Evolutionary conservation across 2,329 filamentous ascomycete species (phyloP).

Genomic region (Exophiala dermatitidis): DNA sequence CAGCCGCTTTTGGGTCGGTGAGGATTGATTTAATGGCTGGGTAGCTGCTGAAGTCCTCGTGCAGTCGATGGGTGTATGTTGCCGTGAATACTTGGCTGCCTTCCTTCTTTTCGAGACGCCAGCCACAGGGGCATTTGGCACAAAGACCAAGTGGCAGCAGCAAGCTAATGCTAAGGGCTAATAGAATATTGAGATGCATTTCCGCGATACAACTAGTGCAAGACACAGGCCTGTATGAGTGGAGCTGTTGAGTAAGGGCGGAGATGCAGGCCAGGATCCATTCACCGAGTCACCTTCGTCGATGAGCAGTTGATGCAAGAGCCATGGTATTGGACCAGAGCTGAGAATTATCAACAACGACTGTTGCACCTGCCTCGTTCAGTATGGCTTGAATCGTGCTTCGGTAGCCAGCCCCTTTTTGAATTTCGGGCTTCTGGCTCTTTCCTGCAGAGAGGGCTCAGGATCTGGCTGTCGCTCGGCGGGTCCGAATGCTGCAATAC

Average conservation of each 20-base stretch:
- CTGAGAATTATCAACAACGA: not conserved
- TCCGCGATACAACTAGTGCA: not conserved
- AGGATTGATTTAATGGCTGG: conserved; percentile 21
- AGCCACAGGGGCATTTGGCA: conserved; percentile 20
- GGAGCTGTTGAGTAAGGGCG: too few species aligned
- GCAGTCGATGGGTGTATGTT: conserved; percentile 28
- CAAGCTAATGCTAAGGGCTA: conserved; percentile 1
- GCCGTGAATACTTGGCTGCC: conserved; percentile 26
- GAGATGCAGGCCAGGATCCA: too few species aligned
- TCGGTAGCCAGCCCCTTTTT: conserved; percentile 14
- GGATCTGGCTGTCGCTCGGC: not conserved
- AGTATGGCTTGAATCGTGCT: conserved; percentile 24
- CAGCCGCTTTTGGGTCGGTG: conserved; percentile 13
- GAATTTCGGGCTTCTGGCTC: conserved; percentile 15
- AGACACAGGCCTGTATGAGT: too few species aligned
- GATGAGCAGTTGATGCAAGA: too few species aligned
- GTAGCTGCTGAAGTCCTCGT: conserved; percentile 27
- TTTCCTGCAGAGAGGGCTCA: not conserved
- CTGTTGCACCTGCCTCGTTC: conserved; percentile 1
- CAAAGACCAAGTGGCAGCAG: not conserved
- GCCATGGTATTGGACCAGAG: too few species aligned
- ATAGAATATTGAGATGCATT: conserved; percentile 9
- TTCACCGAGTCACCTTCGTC: too few species aligned
- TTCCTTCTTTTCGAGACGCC: conserved; percentile 18
- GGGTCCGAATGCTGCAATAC: conserved; percentile 19